Evolutionary conservation across 2,329 filamentous ascomycete species (phyloP).

Genomic region (Fusarium duplospermum): DNA sequence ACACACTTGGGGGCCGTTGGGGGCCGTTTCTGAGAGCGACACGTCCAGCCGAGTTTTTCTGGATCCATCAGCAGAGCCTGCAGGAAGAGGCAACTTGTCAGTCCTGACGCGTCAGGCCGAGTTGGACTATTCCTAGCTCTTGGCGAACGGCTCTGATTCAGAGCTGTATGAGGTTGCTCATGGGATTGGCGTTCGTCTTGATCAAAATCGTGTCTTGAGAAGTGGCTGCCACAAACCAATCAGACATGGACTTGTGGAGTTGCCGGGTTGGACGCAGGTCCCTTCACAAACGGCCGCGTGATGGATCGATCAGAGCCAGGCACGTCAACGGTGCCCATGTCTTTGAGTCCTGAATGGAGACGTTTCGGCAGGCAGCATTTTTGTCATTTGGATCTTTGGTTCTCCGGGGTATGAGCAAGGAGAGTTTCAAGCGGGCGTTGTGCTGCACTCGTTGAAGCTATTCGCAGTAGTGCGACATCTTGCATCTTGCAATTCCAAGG

Average conservation of each 20-base stretch:
- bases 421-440: constrained; percentile 3
- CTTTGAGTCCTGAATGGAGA: neutral
- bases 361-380: neutral
- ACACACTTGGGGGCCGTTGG: constrained; percentile 31
- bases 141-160: neutral
- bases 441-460: constrained; percentile 14
- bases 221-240: constrained; percentile 28
- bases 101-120: neutral
- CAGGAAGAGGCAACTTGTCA: neutral
- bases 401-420: neutral
- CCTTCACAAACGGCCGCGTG: neutral
- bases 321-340: neutral
- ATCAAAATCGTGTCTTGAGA: neutral
- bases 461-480: constrained; percentile 8
- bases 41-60: neutral
- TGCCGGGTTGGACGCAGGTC: constrained; percentile 6
- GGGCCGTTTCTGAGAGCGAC: constrained; percentile 17
- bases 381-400: constrained; percentile 23
- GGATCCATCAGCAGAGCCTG: constrained; percentile 3
- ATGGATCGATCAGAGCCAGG: neutral
- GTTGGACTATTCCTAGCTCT: neutral
- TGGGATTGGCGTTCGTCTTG: neutral
- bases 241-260: neutral
- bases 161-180: neutral
- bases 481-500: constrained; percentile 7